Percentiles rank a stretch among this genome's conserved stretches.
Conservation (phyloP, 352 stramenopile species). For the Globisporangium cystogenes region DNA sequence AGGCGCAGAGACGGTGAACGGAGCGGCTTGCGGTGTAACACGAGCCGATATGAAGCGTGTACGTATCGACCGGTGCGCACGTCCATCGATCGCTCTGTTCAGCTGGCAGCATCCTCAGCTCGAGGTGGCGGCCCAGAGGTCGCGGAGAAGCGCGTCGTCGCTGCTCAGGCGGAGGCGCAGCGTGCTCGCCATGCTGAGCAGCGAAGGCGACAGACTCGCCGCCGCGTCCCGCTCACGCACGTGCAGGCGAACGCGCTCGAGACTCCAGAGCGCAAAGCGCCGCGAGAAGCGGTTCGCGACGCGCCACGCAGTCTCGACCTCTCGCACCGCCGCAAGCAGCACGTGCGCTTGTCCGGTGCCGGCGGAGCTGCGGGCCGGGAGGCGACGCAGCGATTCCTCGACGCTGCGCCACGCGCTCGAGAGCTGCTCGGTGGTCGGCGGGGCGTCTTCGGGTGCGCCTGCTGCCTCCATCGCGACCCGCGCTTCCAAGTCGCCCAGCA, state of each 20-base stretch:
- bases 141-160: constrained; percentile 14
- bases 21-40: neutral
- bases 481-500: constrained; percentile 7
- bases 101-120: neutral
- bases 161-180: constrained; percentile 7
- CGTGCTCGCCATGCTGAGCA: neutral
- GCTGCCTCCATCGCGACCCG: neutral
- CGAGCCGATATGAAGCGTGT: neutral
- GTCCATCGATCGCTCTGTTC: neutral
- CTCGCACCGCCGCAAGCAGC: constrained; percentile 18
- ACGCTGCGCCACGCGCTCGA: neutral
- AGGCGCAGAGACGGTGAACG: neutral
- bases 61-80: neutral
- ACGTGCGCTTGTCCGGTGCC: neutral
- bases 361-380: neutral
- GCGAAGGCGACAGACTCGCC: neutral
- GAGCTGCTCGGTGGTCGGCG: neutral
- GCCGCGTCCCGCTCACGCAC: neutral
- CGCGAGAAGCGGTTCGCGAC: constrained; percentile 32
- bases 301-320: constrained; percentile 40
- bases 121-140: constrained; percentile 3
- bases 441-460: neutral
- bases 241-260: constrained; percentile 15
- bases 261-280: constrained; percentile 47
- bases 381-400: neutral